Conservation (phyloP, 768 basidiomycete species). For the Tephrocybe sp. region DNA sequence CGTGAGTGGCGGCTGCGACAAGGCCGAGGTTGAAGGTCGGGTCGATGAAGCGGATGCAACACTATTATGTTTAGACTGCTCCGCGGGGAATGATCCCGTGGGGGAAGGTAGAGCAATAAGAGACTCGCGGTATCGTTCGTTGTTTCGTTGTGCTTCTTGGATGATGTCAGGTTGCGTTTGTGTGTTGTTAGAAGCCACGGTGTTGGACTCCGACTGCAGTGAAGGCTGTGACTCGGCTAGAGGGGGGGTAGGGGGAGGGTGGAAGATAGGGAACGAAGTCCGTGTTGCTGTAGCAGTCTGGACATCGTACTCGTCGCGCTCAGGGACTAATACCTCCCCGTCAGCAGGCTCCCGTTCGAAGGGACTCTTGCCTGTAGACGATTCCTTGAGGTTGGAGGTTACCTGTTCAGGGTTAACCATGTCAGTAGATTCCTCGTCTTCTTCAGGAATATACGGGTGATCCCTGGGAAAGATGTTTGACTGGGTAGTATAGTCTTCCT, state of each 20-base stretch:
- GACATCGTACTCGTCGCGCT: conserved; percentile 29
- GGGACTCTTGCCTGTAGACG: too few species aligned
- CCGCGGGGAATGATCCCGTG: conserved; percentile 13
- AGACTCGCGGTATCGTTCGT: conserved; percentile 29
- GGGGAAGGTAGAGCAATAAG: conserved; percentile 25
- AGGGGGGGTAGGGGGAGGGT: conserved; percentile 18
- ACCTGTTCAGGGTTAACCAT: conserved; percentile 22
- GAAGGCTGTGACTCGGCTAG: background rate
- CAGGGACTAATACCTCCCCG: conserved; percentile 18
- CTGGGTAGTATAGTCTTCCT: conserved; percentile 40
- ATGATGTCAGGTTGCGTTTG: too few species aligned
- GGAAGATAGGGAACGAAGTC: conserved; percentile 27
- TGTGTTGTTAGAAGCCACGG: too few species aligned
- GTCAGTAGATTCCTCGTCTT: conserved; percentile 75
- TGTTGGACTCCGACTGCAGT: too few species aligned
- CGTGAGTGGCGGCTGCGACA: conserved; percentile 13
- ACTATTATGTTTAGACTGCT: conserved; percentile 45
- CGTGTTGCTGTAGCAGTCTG: conserved; percentile 39
- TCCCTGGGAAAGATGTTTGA: conserved; percentile 38
- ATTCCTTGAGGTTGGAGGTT: conserved; percentile 11
- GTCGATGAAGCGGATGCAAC: conserved; percentile 20
- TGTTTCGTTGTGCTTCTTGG: conserved; percentile 10
- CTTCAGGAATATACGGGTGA: conserved; percentile 69
- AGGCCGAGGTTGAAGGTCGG: conserved; percentile 9
- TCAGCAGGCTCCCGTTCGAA: background rate